A percentile compares a stretch with the other conserved stretches of the same genome.
Conservation (phyloP, 164 flowering plant species). For the Chimonanthus praecox region DNA sequence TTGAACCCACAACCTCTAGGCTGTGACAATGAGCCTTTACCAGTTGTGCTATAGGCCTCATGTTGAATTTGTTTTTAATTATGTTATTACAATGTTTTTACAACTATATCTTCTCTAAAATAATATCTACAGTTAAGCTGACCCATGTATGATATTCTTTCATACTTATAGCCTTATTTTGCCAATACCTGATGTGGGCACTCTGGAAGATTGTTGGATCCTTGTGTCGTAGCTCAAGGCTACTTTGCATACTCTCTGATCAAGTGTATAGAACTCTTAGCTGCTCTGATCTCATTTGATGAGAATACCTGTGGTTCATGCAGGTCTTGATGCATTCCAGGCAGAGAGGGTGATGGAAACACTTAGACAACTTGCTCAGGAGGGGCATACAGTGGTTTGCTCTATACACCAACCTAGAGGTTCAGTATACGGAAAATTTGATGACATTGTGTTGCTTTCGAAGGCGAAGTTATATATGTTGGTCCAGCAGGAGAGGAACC, state of each 20-base stretch:
- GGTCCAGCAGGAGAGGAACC: conserved; percentile 86
- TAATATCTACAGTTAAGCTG: too few relatives aligned
- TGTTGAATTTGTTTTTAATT: too few relatives aligned
- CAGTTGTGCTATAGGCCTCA: too few relatives aligned
- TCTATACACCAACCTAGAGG: conserved; percentile 99
- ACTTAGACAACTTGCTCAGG: conserved; percentile 76
- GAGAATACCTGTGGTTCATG: conserved; percentile 6
- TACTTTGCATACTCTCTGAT: not conserved
- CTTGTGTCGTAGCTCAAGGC: not conserved
- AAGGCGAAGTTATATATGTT: conserved; percentile 77
- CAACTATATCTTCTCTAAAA: too few relatives aligned
- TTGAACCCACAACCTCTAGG: too few relatives aligned
- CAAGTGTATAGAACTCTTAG: not conserved
- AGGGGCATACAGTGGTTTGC: conserved; percentile 96
- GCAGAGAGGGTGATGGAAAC: conserved; percentile 99
- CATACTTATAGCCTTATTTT: not conserved
- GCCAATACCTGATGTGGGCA: not conserved
- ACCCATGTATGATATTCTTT: too few relatives aligned
- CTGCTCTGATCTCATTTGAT: not conserved
- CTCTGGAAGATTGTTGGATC: not conserved
- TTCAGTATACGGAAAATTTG: conserved; percentile 85
- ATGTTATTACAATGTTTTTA: too few relatives aligned
- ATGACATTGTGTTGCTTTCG: conserved; percentile 88
- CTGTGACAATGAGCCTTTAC: too few relatives aligned
- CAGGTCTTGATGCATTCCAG: conserved; percentile 99